These are phyloP conservation scores for Paracamarosporium sp. DNA, from an alignment of 2,329 filamentous ascomycete genomes.

Conservation along the genomic window DNA sequence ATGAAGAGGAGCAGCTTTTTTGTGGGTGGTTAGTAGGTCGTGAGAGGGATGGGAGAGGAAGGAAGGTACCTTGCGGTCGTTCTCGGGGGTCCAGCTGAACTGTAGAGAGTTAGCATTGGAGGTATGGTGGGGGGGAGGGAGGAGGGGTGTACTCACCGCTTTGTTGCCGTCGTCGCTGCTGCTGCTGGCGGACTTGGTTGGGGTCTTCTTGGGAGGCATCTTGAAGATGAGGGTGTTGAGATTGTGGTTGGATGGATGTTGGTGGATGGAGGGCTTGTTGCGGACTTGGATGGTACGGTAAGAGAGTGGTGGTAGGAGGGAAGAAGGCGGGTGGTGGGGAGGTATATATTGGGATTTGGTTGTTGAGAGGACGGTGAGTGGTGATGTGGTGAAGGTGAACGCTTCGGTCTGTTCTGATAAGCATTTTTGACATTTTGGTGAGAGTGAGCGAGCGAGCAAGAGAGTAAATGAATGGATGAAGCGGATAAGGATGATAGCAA, in stretches of 20 bases:
- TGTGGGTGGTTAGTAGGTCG: constrained; percentile 9
- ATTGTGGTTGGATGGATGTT: background rate
- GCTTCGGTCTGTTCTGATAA: background rate
- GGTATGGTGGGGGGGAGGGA: too few relatives aligned
- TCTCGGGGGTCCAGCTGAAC: constrained; percentile 20
- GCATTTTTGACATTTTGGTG: too few relatives aligned
- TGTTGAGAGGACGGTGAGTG: too few relatives aligned
- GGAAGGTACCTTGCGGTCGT: constrained; percentile 20
- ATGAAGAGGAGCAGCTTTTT: constrained; percentile 33
- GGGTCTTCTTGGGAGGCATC: constrained; percentile 6
- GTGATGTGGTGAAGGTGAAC: background rate
- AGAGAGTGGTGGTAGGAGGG: too few relatives aligned
- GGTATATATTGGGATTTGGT: too few relatives aligned
- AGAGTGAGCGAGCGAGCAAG: too few relatives aligned
- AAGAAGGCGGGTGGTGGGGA: too few relatives aligned
- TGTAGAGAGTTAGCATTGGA: background rate
- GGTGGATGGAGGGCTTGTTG: too few relatives aligned
- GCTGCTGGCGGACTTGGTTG: background rate
- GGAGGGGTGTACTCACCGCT: constrained; percentile 10
- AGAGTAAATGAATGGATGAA: too few relatives aligned
- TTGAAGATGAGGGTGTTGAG: background rate
- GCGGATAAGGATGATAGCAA: too few relatives aligned
- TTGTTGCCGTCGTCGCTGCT: background rate
- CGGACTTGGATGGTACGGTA: too few relatives aligned
- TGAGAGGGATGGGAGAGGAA: constrained; percentile 23